Evolutionary conservation across 2,329 filamentous ascomycete species (phyloP).

Genomic region (Hansfordia pulvinata): DNA sequence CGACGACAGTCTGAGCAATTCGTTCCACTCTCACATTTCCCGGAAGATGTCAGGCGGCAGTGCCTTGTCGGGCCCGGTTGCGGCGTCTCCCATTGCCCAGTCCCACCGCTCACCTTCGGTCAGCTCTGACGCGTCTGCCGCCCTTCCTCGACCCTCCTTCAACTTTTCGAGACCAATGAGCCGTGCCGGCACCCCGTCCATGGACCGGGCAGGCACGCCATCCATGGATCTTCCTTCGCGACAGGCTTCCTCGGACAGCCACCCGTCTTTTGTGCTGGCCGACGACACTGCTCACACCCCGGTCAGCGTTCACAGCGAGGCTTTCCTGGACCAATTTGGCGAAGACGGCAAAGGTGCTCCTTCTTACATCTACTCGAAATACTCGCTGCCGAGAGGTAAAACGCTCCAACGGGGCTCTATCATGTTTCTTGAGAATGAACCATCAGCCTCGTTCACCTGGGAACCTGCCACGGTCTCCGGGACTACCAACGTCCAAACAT

Average conservation of each 20-base stretch:
- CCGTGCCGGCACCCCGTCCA: conserved; percentile 46
- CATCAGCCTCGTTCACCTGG: conserved; percentile 45
- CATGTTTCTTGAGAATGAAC: conserved; percentile 39
- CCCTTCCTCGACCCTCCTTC: conserved; percentile 59
- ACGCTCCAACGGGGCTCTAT: conserved; percentile 55
- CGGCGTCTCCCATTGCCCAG: conserved; percentile 46
- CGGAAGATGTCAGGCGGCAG: conserved; percentile 67
- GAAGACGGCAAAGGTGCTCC: conserved; percentile 39
- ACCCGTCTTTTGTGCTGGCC: conserved; percentile 46
- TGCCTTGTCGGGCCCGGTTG: conserved; percentile 24
- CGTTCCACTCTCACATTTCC: conserved; percentile 49
- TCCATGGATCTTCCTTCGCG: conserved; percentile 42
- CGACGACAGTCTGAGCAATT: conserved; percentile 49
- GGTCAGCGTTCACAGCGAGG: conserved; percentile 59
- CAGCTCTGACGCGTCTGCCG: conserved; percentile 65
- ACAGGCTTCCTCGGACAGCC: conserved; percentile 54
- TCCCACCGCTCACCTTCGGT: conserved; percentile 72
- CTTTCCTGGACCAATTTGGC: conserved; percentile 39
- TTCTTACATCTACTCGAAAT: conserved; percentile 81
- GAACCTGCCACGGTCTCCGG: conserved; percentile 35
- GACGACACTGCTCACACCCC: conserved; percentile 58
- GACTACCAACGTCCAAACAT: conserved; percentile 28
- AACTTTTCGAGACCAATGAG: conserved; percentile 93
- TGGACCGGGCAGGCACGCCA: conserved; percentile 49
- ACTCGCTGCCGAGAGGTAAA: conserved; percentile 71